phyloP scores from a whole-genome alignment of 306 rosid species.

The Mimosa pudica region DNA sequence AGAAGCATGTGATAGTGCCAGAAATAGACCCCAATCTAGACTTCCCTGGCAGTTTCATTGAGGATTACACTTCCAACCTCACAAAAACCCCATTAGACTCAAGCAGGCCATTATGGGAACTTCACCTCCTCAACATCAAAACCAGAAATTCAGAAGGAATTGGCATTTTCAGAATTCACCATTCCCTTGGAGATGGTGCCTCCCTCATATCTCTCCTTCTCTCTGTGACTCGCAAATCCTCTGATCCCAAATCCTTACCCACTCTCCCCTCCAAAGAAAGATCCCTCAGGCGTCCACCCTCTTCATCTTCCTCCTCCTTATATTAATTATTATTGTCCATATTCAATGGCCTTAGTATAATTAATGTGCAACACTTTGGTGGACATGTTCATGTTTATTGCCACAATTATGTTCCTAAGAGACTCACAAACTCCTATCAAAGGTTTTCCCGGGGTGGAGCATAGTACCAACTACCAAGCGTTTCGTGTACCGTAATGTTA shows the following conservation, averaged over 20 bases:
- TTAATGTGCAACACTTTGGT: slow-evolving; percentile 55
- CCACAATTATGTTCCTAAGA: slow-evolving; percentile 48
- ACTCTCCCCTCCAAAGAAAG: slow-evolving; percentile 35
- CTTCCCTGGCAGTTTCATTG: slow-evolving; percentile 44
- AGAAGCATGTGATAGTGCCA: slow-evolving; percentile 57
- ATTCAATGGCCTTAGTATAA: slow-evolving; percentile 38
- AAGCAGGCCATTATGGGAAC: slow-evolving; percentile 71
- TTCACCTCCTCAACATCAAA: slow-evolving; percentile 66
- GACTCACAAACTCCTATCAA: slow-evolving; percentile 59
- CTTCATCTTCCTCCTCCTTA: slow-evolving; percentile 26
- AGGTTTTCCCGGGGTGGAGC: slow-evolving; percentile 51
- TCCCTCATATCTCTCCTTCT: slow-evolving; percentile 73
- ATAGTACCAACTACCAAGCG: slow-evolving; percentile 48
- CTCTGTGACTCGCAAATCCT: slow-evolving; percentile 57
- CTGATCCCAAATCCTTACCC: slow-evolving; percentile 56
- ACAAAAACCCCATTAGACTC: slow-evolving; percentile 57
- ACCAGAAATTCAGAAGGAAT: slow-evolving; percentile 53
- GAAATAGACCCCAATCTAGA: slow-evolving; percentile 42
- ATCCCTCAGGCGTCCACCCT: background rate
- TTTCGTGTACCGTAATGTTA: slow-evolving; percentile 43
- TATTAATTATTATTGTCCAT: slow-evolving; percentile 38
- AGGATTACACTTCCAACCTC: slow-evolving; percentile 57
- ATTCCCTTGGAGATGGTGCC: slow-evolving; percentile 76
- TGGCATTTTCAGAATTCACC: slow-evolving; percentile 57
- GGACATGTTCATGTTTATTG: slow-evolving; percentile 44